Base-by-base conservation (phyloP, 768 basidiomycete species). In the Boletus speciosus region DNA sequence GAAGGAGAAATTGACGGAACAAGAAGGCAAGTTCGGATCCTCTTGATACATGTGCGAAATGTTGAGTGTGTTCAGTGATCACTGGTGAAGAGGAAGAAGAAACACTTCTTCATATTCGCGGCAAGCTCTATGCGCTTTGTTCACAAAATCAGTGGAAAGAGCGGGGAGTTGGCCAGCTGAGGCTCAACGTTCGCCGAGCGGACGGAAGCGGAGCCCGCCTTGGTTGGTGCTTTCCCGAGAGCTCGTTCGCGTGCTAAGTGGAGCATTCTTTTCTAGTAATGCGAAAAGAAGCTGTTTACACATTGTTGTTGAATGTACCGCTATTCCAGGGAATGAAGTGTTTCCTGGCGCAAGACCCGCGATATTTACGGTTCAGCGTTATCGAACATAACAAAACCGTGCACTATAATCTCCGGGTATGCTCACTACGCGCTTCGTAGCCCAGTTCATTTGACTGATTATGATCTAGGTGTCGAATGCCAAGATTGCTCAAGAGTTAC, bases 41-140 rank as follows among this genome's bases (percentile, higher is more conserved):
- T 16, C 10, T 41, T 29, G n/a, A 41, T 51, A 44, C 0, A 1
- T 1, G 31, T 35, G 19, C 45, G 15, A 32, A 14, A 19, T 44
- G 52, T 21, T 59, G 51, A 58, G 16, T 27, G 27, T 15, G 34
- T 60, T 16, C 57, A 89, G 88, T 87, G 36, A 68, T 78, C 42
- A 92, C 90, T 3, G 90, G 90, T 9, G 90, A 92, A 69, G 90
- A 92, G 66, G 87, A 89, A 21, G 90, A 92, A 62, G 80, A 86
- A 51, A 89, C 86, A 6, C 70, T 90, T 45, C 81, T 83, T 68
- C 86, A 88, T 71, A 84, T 86, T 16, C 81, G 90, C 52, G 88
- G 86, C 46, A 92, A 92, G 71, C 70, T 92, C 21, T 91, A 81
- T 66, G 66, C 78, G 25, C 74, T 91, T 42, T 75, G 78, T 61